Percentiles rank a stretch among this genome's conserved stretches.
These are phyloP conservation scores for Lodderomyces jiufengensis DNA, from an alignment of 1,139 yeast genomes.

Conservation along the genomic window DNA sequence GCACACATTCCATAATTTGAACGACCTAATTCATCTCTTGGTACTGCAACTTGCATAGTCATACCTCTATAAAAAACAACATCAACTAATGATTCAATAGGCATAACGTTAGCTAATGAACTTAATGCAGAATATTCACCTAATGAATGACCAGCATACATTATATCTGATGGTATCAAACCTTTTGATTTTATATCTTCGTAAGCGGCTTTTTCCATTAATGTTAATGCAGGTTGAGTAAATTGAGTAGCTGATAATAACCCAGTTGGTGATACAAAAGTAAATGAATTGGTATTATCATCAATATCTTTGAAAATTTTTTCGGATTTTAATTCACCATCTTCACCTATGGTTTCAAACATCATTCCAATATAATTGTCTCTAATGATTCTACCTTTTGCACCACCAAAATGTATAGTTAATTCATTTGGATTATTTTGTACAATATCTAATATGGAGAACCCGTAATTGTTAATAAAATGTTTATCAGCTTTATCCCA, in stretches of 20 bases:
- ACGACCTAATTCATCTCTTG: constrained; percentile 91
- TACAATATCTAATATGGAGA: constrained; percentile 93
- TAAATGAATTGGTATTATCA: constrained; percentile 74
- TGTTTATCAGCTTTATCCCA: constrained; percentile 98
- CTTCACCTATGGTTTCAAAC: constrained; percentile 89
- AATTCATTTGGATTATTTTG: constrained; percentile 93
- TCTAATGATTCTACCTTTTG: constrained; percentile 91
- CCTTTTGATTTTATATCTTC: constrained; percentile 98
- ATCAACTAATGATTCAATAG: constrained; percentile 95
- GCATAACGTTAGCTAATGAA: constrained; percentile 97
- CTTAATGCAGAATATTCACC: constrained; percentile 99
- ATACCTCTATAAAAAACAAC: constrained; percentile 99
- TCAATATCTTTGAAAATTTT: constrained; percentile 92
- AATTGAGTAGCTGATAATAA: constrained; percentile 96
- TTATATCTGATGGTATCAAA: constrained; percentile 85
- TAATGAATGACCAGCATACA: constrained; percentile 98
- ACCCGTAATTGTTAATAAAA: constrained; percentile 90
- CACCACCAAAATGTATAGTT: constrained; percentile 96
- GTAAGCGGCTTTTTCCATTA: constrained; percentile 98
- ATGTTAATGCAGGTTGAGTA: constrained; percentile 97
- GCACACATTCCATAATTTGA: constrained; percentile 99
- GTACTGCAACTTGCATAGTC: constrained; percentile 99
- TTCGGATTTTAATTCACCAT: constrained; percentile 83
- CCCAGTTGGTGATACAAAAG: constrained; percentile 93
- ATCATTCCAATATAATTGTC: constrained; percentile 95